Conservation (phyloP, 176 grass and related monocot genomes). For the Raddia guianensis region DNA sequence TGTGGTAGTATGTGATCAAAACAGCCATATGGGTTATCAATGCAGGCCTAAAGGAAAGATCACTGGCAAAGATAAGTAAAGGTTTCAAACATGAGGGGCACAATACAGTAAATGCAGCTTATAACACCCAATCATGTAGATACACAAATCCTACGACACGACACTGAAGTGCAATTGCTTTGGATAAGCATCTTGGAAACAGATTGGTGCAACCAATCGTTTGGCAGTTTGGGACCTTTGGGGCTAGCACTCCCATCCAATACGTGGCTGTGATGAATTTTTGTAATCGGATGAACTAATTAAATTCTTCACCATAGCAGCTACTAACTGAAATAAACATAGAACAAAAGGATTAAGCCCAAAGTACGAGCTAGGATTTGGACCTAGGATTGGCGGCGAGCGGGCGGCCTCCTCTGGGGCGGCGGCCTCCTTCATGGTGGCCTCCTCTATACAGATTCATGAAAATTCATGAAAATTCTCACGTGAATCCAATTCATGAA, state of each 20-base stretch:
- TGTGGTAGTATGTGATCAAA: background rate
- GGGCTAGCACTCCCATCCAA: slow-evolving; percentile 36
- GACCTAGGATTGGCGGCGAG: no score
- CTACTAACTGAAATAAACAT: no score
- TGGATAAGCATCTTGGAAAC: slow-evolving; percentile 7
- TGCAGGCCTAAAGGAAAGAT: background rate
- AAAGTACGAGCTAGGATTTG: no score
- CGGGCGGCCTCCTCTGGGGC: no score
- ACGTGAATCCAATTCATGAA: no score
- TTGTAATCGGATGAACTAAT: no score
- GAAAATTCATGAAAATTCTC: no score
- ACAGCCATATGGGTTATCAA: background rate
- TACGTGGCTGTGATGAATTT: background rate
- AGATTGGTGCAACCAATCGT: background rate
- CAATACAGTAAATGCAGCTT: background rate
- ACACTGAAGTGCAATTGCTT: background rate
- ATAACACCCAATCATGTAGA: background rate
- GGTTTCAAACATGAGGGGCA: background rate
- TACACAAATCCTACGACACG: background rate
- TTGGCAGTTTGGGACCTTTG: background rate
- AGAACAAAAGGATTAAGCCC: no score
- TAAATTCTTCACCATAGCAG: no score
- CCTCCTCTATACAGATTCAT: no score
- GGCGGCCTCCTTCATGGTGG: no score
- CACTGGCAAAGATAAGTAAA: background rate